Conservation (phyloP, 805 yeast species). For the Ogataea trehaloabstinens region DNA sequence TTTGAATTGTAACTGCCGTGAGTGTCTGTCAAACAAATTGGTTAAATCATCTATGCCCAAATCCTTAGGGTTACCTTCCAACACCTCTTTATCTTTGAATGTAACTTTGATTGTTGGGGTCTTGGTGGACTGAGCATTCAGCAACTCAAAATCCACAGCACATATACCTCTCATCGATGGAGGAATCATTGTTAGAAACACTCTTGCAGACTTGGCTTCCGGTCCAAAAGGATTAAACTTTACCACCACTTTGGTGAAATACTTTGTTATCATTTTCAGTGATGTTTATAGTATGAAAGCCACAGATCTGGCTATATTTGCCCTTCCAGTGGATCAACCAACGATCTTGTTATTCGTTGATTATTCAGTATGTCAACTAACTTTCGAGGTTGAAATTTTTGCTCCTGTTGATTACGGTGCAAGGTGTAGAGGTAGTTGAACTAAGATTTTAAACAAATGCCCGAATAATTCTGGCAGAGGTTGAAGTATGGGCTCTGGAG, state of each 20-base stretch:
- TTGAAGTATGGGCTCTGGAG: too few relatives aligned
- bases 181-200: constrained; percentile 77
- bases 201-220: constrained; percentile 77
- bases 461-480: too few relatives aligned
- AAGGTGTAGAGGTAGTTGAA: too few relatives aligned
- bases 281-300: background rate
- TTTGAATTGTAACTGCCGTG: constrained; percentile 71
- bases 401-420: too few relatives aligned
- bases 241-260: constrained; percentile 73
- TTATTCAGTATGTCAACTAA: too few relatives aligned
- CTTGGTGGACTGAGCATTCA: constrained; percentile 44
- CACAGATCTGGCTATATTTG: background rate
- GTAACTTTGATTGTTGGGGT: constrained; percentile 69
- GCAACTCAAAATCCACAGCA: constrained; percentile 61
- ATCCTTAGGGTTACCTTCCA: constrained; percentile 63
- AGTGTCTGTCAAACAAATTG: constrained; percentile 73
- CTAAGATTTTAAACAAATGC: too few relatives aligned
- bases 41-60: constrained; percentile 59
- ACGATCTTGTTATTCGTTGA: too few relatives aligned
- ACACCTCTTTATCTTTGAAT: constrained; percentile 73
- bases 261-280: constrained; percentile 85
- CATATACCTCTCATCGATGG: constrained; percentile 64
- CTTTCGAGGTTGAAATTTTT: too few relatives aligned
- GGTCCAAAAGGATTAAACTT: constrained; percentile 74
- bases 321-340: too few relatives aligned